A percentile compares a stretch with the other conserved stretches of the same genome.
Conservation (phyloP, 1,284 basidiomycete species). For the Trametes sp. region DNA sequence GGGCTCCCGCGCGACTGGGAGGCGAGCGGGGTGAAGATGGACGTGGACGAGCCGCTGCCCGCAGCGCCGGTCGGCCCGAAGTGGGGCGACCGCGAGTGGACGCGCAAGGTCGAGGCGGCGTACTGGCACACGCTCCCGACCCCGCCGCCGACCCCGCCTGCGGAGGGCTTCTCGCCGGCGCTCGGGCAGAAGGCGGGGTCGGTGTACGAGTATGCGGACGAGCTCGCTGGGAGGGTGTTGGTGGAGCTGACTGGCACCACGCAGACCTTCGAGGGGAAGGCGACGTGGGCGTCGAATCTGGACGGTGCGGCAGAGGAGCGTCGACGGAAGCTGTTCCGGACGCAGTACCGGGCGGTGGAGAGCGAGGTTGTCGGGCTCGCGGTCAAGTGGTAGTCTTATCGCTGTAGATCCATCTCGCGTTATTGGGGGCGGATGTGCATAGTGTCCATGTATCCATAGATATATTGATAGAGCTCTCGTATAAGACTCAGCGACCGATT, state of each 20-base stretch:
- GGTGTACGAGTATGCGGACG: slow-evolving; percentile 20
- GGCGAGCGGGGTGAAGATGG: slow-evolving; percentile 54
- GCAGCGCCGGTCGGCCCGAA: slow-evolving; percentile 48
- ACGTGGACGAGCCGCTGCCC: slow-evolving; percentile 44
- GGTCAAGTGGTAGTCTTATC: slow-evolving; percentile 43
- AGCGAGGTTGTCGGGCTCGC: slow-evolving; percentile 70
- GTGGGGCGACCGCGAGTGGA: slow-evolving; percentile 84
- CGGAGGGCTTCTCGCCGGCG: slow-evolving; percentile 1
- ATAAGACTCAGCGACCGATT: too few species aligned
- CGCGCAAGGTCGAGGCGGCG: slow-evolving; percentile 73
- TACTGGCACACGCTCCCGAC: slow-evolving; percentile 74
- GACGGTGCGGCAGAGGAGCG: slow-evolving; percentile 49
- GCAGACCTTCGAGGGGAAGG: not conserved
- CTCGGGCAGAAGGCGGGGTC: slow-evolving; percentile 1
- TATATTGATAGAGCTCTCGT: too few species aligned
- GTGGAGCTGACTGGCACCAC: slow-evolving; percentile 16
- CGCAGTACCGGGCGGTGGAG: slow-evolving; percentile 87
- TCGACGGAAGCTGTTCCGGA: slow-evolving; percentile 70
- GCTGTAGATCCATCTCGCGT: not conserved
- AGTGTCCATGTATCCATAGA: not conserved
- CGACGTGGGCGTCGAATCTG: slow-evolving; percentile 46
- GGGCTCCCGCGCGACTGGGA: slow-evolving; percentile 66
- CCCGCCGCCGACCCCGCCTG: slow-evolving; percentile 51
- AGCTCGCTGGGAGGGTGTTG: slow-evolving; percentile 23
- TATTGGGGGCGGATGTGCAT: not conserved